Percentiles rank a stretch among this genome's conserved stretches.
Evolutionary conservation across 2,329 filamentous ascomycete genomes (phyloP).

Genomic region (Paecilomyces fulvus): DNA sequence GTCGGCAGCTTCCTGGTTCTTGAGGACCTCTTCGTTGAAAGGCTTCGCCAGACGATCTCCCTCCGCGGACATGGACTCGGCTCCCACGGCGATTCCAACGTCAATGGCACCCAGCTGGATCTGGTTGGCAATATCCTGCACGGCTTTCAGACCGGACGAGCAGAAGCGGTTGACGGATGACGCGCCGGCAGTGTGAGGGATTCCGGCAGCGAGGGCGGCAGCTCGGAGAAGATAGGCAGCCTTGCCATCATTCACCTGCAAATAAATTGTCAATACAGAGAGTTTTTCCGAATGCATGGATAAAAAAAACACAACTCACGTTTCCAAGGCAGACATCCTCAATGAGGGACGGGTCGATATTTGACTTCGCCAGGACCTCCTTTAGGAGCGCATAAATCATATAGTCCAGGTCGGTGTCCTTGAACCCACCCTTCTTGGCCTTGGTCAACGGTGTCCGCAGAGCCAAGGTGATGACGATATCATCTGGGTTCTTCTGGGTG

Average conservation of each 20-base stretch:
- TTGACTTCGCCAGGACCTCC: conserved; percentile 62
- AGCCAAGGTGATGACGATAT: conserved; percentile 92
- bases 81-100: conserved; percentile 77
- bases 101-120: conserved; percentile 76
- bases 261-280: conserved; percentile 7
- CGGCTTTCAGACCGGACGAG: conserved; percentile 89
- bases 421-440: conserved; percentile 85
- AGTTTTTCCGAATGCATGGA: conserved; percentile 13
- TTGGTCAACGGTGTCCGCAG: conserved; percentile 84
- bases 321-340: conserved; percentile 93
- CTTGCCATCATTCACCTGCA: conserved; percentile 69
- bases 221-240: conserved; percentile 87
- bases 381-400: conserved; percentile 76
- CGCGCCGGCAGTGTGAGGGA: conserved; percentile 79
- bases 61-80: conserved; percentile 74
- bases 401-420: conserved; percentile 85
- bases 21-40: conserved; percentile 69
- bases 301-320: conserved; percentile 42
- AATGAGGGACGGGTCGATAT: conserved; percentile 68
- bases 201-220: conserved; percentile 80
- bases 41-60: conserved; percentile 62
- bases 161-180: conserved; percentile 92
- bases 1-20: conserved; percentile 69
- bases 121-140: conserved; percentile 87
- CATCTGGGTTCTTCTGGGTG: conserved; percentile 86